Evolutionary conservation across 2,329 filamentous ascomycete genomes (phyloP).

Genomic region (Cytospora mali): DNA sequence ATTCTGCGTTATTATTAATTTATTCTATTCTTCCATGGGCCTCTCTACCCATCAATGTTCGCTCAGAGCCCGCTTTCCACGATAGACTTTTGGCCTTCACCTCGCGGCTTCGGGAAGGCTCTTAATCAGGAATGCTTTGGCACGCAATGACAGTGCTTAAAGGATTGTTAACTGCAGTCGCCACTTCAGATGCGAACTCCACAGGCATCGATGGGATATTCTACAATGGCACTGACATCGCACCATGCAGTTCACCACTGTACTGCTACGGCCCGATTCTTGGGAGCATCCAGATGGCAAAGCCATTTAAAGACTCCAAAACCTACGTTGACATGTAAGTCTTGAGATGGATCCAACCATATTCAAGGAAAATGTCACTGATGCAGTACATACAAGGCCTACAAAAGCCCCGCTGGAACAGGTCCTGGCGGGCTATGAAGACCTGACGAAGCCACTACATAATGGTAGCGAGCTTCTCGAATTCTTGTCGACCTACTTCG

Average conservation of each 20-base stretch:
- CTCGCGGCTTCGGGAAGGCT: no score
- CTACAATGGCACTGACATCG: conserved; percentile 60
- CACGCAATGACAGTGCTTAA: conserved; percentile 1
- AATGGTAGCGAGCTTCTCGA: conserved; percentile 65
- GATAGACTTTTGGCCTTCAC: not conserved
- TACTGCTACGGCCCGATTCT: conserved; percentile 70
- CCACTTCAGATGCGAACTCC: conserved; percentile 11
- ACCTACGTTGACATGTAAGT: conserved; percentile 70
- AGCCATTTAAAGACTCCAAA: conserved; percentile 68
- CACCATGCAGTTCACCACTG: conserved; percentile 68
- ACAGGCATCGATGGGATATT: conserved; percentile 51
- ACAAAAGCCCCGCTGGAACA: conserved; percentile 61
- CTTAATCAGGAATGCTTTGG: not conserved
- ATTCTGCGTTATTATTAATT: not conserved
- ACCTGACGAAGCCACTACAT: conserved; percentile 60
- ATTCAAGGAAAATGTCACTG: not conserved
- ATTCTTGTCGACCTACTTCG: conserved; percentile 67
- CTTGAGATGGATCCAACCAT: not conserved
- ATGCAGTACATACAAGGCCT: conserved; percentile 43
- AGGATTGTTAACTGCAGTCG: not conserved
- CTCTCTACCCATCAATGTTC: not conserved
- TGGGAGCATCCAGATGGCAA: conserved; percentile 62
- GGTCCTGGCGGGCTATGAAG: conserved; percentile 62
- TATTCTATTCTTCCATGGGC: not conserved
- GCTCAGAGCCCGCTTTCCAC: not conserved